Base-by-base conservation (phyloP, 2,329 filamentous ascomycete species). In the Dactylellina drechsleri region DNA sequence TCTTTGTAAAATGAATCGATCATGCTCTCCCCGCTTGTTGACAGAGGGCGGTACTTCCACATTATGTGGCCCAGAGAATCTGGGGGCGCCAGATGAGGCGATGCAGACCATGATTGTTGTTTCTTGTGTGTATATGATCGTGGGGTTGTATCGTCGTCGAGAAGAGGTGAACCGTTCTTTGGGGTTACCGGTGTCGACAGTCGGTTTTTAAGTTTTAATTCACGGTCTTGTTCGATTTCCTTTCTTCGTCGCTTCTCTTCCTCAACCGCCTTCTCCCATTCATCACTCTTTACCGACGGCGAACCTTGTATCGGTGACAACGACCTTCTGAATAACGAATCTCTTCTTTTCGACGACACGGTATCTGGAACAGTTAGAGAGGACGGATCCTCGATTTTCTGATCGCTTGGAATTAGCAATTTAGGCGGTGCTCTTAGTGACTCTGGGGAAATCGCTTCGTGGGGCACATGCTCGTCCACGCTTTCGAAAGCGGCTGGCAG, bases 181-280 rank as follows among this genome's bases (percentile, higher is more conserved):
- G 71, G 71, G 8, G 71, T 67, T 36, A 68, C 62, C 2, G 71
- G 71, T 59, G 65, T 67, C 8, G 71, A 75, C 47, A 67, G 54
- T 68, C 71, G 71, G 50, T 75, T 75, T 65, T 68, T 75, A 6
- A 68, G 62, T 75, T 75, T 75, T 20, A 75, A 20, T 40, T 75
- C 71, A 52, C 71, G 62, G 16, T 75, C 71, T 15, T 68, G 62
- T 59, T 75, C 71, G 65, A 75, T 75, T 64, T 75, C 71, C 43
- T 67, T 75, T 26, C 71, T 50, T 58, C 71, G 59, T 26, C 62
- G 68, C 58, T 59, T 75, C 20, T 75, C 65, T 40, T 75, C 65
- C 16, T 67, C 62, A n/a, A 67, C 71, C 26, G 71, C 71, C 18
- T 68, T 75, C 50, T 75, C 71, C 71, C 71, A 75, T 47, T 57